Conservation (phyloP, 208 protist genomes). For the Trypanosoma scelopori region DNA sequence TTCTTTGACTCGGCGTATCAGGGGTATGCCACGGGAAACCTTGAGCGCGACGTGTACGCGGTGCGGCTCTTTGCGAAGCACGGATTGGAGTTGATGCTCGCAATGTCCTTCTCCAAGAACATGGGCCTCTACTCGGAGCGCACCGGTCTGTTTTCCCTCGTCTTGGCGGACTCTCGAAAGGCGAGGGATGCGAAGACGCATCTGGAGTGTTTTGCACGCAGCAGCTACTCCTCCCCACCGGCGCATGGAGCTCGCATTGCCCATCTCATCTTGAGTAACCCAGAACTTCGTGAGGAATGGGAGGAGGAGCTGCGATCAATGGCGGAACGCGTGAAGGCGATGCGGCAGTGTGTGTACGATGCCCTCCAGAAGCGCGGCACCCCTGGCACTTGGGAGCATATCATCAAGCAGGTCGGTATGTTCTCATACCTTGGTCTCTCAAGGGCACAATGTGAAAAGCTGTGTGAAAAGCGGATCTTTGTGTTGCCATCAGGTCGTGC, state of each 20-base stretch:
- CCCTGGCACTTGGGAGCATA: conserved; percentile 94
- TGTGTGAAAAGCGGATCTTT: conserved; percentile 70
- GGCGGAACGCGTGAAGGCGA: conserved; percentile 76
- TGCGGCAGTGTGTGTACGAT: conserved; percentile 77
- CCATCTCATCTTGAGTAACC: conserved; percentile 84
- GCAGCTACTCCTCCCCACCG: conserved; percentile 96
- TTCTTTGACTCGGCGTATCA: conserved; percentile 98
- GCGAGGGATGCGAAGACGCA: conserved; percentile 72
- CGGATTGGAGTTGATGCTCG: conserved; percentile 84
- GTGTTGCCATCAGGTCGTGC: conserved; percentile 71
- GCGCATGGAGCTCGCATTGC: conserved; percentile 96
- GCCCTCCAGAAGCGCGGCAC: conserved; percentile 72
- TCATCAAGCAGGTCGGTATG: conserved; percentile 97
- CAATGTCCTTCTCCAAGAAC: conserved; percentile 98
- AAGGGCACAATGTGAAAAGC: conserved; percentile 76
- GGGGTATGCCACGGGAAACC: conserved; percentile 96
- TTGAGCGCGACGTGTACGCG: conserved; percentile 93
- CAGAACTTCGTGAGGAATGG: conserved; percentile 86
- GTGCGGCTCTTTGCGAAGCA: conserved; percentile 69
- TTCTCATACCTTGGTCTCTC: conserved; percentile 97
- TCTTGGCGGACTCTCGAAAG: conserved; percentile 49
- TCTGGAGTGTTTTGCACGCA: conserved; percentile 87
- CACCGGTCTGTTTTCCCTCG: conserved; percentile 88
- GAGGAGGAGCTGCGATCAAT: conserved; percentile 90
- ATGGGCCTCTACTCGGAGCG: conserved; percentile 97